phyloP scores from a whole-genome alignment of 2,329 filamentous ascomycete species.

The Trematosphaeria pertusa region DNA sequence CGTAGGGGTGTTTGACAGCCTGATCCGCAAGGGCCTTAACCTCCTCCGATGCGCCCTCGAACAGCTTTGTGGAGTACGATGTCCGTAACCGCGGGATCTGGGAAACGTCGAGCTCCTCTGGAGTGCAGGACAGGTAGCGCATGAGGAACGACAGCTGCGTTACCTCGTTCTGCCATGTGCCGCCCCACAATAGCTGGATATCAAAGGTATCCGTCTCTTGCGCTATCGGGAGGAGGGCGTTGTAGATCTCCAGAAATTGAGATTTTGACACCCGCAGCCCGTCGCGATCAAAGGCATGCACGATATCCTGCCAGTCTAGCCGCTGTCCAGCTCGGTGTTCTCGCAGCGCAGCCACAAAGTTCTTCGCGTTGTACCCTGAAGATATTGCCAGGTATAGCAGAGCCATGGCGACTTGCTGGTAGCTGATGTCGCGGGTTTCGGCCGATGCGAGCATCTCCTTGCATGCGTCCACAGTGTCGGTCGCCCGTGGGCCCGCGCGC shows the following conservation, averaged over 20 bases:
- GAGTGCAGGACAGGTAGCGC: constrained; percentile 78
- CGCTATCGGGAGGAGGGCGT: constrained; percentile 77
- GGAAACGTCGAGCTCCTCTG: constrained; percentile 80
- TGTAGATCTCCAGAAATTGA: constrained; percentile 84
- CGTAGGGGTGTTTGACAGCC: constrained; percentile 83
- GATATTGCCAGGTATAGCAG: constrained; percentile 73
- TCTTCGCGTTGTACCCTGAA: constrained; percentile 71
- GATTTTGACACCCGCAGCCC: constrained; percentile 75
- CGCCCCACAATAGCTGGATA: constrained; percentile 89
- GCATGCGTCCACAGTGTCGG: constrained; percentile 74
- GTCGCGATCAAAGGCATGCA: constrained; percentile 81
- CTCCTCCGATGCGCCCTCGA: constrained; percentile 65
- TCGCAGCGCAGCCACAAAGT: constrained; percentile 65
- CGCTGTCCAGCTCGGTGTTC: constrained; percentile 62
- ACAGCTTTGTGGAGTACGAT: constrained; percentile 74
- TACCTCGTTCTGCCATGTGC: constrained; percentile 82
- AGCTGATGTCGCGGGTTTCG: constrained; percentile 70
- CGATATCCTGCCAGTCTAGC: constrained; percentile 72
- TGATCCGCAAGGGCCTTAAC: constrained; percentile 66
- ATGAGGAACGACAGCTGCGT: constrained; percentile 94
- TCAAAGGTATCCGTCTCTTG: constrained; percentile 70
- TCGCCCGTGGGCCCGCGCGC: constrained; percentile 75
- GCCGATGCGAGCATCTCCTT: constrained; percentile 64
- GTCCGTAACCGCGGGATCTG: constrained; percentile 82
- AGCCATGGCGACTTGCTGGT: constrained; percentile 82